phyloP scores from a whole-genome alignment of 495 filamentous ascomycete genomes.

The Darksidea phi region DNA sequence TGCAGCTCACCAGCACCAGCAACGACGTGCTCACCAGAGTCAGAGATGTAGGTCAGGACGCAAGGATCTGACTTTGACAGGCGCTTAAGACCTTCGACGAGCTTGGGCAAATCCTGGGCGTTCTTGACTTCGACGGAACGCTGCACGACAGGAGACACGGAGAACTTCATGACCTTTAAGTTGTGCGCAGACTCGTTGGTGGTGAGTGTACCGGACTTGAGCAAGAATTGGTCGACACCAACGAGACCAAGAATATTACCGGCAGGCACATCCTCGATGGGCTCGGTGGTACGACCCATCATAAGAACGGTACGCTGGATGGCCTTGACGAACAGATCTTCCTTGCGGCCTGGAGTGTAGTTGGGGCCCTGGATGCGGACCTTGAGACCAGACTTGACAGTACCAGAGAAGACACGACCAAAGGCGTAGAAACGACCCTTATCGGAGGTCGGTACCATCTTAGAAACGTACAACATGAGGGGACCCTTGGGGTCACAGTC shows the following conservation, averaged over 20 bases:
- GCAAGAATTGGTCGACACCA: constrained; percentile 99
- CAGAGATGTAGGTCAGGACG: constrained; percentile 82
- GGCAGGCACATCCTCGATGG: constrained; percentile 97
- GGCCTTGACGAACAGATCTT: constrained; percentile 98
- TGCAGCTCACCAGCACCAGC: constrained; percentile 99
- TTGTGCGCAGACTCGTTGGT: constrained; percentile 98
- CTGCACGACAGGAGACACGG: constrained; percentile 97
- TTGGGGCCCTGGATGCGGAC: constrained; percentile 99
- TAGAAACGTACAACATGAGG: constrained; percentile 99
- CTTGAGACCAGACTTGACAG: constrained; percentile 94
- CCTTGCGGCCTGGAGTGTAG: constrained; percentile 97
- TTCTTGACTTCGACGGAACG: constrained; percentile 99
- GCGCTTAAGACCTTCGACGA: constrained; percentile 99
- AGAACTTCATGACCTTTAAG: constrained; percentile 99
- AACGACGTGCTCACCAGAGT: constrained; percentile 97
- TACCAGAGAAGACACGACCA: constrained; percentile 99
- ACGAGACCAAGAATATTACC: constrained; percentile 99
- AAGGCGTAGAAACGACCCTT: constrained; percentile 99
- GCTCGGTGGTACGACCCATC: constrained; percentile 99
- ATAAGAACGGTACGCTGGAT: constrained; percentile 99
- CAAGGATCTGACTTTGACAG: constrained; percentile 99
- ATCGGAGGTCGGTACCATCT: constrained; percentile 99
- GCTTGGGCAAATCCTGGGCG: constrained; percentile 98
- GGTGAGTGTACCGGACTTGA: constrained; percentile 99
- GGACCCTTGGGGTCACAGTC: constrained; percentile 97